These are phyloP conservation scores for Pyrenophora tritici-repentis DNA, from an alignment of 2,329 filamentous ascomycete species.

Conservation along the genomic window DNA sequence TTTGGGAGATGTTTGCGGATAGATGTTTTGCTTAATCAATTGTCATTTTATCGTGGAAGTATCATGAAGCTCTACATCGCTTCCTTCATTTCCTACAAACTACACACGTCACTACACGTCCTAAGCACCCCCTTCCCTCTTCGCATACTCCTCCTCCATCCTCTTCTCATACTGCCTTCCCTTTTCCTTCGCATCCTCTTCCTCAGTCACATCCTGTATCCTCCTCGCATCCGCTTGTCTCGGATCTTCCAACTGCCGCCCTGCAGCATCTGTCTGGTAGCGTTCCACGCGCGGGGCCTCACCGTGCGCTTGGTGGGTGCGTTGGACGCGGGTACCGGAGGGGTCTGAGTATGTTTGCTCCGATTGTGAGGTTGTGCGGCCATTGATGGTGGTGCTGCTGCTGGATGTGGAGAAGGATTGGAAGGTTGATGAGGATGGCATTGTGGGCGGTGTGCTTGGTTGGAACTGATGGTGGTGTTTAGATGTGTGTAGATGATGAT, in stretches of 20 bases:
- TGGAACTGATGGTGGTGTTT: not conserved
- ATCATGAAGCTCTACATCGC: too few species aligned
- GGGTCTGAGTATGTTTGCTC: slow-evolving; percentile 34
- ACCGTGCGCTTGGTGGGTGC: slow-evolving; percentile 34
- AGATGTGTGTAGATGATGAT: not conserved
- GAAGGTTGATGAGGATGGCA: slow-evolving; percentile 27
- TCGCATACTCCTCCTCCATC: slow-evolving; percentile 53
- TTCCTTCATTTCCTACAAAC: too few species aligned
- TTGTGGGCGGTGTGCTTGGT: slow-evolving; percentile 6
- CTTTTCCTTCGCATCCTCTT: slow-evolving; percentile 39
- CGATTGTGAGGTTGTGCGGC: slow-evolving; percentile 32
- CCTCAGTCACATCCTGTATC: slow-evolving; percentile 43
- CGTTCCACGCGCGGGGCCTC: slow-evolving; percentile 33
- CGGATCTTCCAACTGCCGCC: slow-evolving; percentile 23
- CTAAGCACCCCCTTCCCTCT: slow-evolving; percentile 51
- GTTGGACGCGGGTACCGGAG: slow-evolving; percentile 35
- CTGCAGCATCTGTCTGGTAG: slow-evolving; percentile 28
- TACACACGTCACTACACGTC: too few species aligned
- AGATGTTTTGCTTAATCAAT: too few species aligned
- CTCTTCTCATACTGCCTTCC: slow-evolving; percentile 48
- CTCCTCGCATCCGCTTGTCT: slow-evolving; percentile 12
- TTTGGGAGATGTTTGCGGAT: too few species aligned
- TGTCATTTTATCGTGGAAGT: too few species aligned
- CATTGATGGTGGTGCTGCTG: slow-evolving; percentile 33
- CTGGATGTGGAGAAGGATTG: slow-evolving; percentile 34